Base-by-base conservation (phyloP, 179 eudicot species). In the Beta lomatogona region DNA sequence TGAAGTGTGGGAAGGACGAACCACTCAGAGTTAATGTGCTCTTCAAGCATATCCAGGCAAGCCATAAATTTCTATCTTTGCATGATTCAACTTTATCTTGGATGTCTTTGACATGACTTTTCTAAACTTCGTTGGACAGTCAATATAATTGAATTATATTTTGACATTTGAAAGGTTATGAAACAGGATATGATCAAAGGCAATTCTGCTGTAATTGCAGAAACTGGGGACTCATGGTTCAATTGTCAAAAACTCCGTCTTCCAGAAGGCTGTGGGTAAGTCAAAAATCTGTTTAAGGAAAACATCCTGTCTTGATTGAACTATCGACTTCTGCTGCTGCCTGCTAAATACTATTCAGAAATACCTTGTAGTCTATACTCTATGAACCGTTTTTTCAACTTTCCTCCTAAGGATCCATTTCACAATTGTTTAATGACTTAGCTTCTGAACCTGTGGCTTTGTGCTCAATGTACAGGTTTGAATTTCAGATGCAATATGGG, bases 161-260 rank as follows among this genome's bases (percentile, higher is more conserved):
- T 13, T 84, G 25, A 84, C 78, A 59, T 31, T 59, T 31, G 4
- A 45, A 66, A 73, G 28, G 28, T 14, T 22, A 44, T 83, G 84
- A 59, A 85, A 25, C 91, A 93, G 97, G 92, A 87, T 55, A 90
- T 93, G 95, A 85, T 93, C 77, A 80, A 84, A 76, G 90, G 92
- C 50, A 86, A 91, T 76, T 86, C 81, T 7, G 93, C 95, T 46
- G 92, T 93, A 9, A 93, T 93, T 76, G 90, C 97, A 28, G 95
- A 93, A 83, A 93, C 97, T 25, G 97, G 95, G 31, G 97, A 93
- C 75, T 93, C 95, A 9, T 93, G 97, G 97, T 93, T 93, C 83
- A 93, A 91, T 77, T 93, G 97, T 87, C 97, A 91, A 77, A 93
- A 93, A 86, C 92, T 93, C 59, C 86, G 80, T 14, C 93, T 91